Evolutionary conservation across 805 yeast species (phyloP).

Genomic region (Zygosaccharomyces siamensis): DNA sequence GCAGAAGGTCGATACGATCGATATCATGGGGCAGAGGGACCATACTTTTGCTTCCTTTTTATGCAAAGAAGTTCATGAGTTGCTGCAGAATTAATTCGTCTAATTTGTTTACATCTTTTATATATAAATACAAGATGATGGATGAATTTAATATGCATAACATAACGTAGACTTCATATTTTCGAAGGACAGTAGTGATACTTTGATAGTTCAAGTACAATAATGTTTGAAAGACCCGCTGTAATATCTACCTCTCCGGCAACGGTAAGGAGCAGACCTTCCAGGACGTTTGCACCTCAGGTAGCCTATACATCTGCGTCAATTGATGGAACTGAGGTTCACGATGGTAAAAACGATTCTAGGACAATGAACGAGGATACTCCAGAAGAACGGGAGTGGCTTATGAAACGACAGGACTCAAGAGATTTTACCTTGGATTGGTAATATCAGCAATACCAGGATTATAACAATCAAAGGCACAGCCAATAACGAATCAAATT

Average conservation of each 20-base stretch:
- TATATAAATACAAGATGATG: background rate
- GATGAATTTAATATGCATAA: too few relatives aligned
- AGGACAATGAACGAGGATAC: background rate
- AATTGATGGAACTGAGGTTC: background rate
- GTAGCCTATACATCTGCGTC: conserved; percentile 6
- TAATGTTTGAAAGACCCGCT: conserved; percentile 10
- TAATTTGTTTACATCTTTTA: background rate
- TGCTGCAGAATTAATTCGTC: background rate
- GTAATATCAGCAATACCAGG: background rate
- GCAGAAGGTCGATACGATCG: background rate
- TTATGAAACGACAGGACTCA: background rate
- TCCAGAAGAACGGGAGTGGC: conserved; percentile 1
- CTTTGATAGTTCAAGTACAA: background rate
- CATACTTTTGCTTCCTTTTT: conserved; percentile 1
- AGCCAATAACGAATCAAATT: background rate
- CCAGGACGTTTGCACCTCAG: conserved; percentile 11
- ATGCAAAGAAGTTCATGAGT: background rate
- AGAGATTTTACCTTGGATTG: conserved; percentile 2
- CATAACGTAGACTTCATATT: too few relatives aligned
- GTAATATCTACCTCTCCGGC: conserved; percentile 1
- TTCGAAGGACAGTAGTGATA: too few relatives aligned
- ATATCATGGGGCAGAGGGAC: background rate
- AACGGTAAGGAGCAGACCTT: conserved; percentile 11
- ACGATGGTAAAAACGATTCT: background rate
- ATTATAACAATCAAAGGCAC: background rate